Conservation (phyloP, 2,329 filamentous ascomycete species). For the Aciculosporium take region DNA sequence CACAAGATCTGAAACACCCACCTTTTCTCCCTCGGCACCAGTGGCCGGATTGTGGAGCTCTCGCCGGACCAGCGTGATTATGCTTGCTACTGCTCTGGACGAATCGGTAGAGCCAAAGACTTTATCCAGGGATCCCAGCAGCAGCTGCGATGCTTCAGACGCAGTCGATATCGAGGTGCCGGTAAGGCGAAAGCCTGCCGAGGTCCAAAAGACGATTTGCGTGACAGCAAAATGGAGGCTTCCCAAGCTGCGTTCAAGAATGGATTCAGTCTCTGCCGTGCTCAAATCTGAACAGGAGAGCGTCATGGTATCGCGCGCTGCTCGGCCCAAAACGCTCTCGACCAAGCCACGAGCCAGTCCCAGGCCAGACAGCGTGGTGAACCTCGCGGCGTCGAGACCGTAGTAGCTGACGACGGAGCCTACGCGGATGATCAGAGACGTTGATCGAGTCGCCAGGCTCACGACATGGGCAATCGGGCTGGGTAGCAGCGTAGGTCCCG, state of each 20-base stretch:
- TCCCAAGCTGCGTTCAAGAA: slow-evolving; percentile 42
- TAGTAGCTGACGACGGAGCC: slow-evolving; percentile 37
- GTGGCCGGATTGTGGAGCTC: slow-evolving; percentile 52
- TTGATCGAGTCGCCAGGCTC: slow-evolving; percentile 46
- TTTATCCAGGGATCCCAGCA: slow-evolving; percentile 46
- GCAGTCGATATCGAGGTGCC: slow-evolving; percentile 38
- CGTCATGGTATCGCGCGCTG: slow-evolving; percentile 34
- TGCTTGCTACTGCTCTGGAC: slow-evolving; percentile 51
- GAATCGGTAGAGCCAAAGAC: slow-evolving; percentile 57
- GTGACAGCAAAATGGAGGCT: slow-evolving; percentile 43
- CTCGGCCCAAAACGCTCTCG: slow-evolving; percentile 37
- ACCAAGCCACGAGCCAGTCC: slow-evolving; percentile 41
- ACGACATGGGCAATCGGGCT: slow-evolving; percentile 41
- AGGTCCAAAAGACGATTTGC: slow-evolving; percentile 45
- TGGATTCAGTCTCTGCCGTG: slow-evolving; percentile 37
- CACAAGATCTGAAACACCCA: slow-evolving; percentile 46
- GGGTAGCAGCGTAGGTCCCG: slow-evolving; percentile 39
- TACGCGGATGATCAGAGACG: slow-evolving; percentile 40
- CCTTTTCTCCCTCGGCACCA: slow-evolving; percentile 41
- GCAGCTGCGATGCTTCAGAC: slow-evolving; percentile 42
- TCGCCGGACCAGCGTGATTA: slow-evolving; percentile 47
- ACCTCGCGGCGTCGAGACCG: slow-evolving; percentile 37
- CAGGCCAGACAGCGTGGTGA: slow-evolving; percentile 42
- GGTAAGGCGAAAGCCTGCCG: slow-evolving; percentile 44
- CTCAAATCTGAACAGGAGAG: slow-evolving; percentile 32